Evolutionary conservation across 805 yeast genomes (phyloP).

Genomic region (Cyberlindnera euphorbiae): DNA sequence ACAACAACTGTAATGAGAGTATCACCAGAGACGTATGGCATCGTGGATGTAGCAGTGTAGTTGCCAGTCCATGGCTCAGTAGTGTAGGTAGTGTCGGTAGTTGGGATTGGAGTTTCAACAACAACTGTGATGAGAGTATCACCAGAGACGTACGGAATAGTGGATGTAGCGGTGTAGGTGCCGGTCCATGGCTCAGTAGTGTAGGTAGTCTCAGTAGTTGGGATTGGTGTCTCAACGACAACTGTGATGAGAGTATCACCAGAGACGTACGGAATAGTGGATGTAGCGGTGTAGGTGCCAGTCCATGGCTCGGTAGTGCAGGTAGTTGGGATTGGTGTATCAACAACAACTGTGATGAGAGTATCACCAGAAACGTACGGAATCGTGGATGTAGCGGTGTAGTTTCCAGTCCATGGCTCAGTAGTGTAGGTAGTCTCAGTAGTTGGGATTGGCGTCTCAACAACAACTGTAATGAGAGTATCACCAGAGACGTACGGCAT

Average conservation of each 20-base stretch:
- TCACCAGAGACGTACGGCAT: not conserved
- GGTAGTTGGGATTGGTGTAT: conserved; percentile 1
- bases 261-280: not conserved
- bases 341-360: not conserved
- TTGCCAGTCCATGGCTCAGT: not conserved
- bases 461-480: not conserved
- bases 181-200: not conserved
- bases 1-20: not conserved
- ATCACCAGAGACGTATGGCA: not conserved
- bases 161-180: not conserved
- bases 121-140: not conserved
- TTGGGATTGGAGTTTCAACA: not conserved
- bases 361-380: not conserved
- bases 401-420: not conserved
- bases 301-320: not conserved
- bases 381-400: not conserved
- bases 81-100: too few relatives aligned
- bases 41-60: not conserved
- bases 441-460: not conserved
- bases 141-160: not conserved
- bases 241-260: not conserved
- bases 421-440: not conserved
- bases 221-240: not conserved
- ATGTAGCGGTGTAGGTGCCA: not conserved
- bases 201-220: not conserved